Conservation (phyloP, 2,329 filamentous ascomycete species). For the Epicoccum sorghinum region DNA sequence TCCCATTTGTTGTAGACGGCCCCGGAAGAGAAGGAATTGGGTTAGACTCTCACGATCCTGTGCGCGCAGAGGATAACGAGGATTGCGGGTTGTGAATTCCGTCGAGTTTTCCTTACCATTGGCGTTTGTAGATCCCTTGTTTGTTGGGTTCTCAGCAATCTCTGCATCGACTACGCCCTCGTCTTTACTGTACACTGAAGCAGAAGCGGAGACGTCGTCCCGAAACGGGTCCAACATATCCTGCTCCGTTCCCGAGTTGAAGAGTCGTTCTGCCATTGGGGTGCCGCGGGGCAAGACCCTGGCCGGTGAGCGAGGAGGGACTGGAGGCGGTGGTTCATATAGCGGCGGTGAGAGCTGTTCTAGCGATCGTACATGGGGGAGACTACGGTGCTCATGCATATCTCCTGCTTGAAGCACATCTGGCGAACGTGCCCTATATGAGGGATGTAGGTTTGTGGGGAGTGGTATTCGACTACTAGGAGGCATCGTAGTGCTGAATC, state of each 20-base stretch:
- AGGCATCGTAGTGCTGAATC: no score
- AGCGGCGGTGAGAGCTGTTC: slow-evolving; percentile 1
- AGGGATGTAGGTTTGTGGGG: no score
- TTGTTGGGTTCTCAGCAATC: no score
- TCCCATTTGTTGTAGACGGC: slow-evolving; percentile 16
- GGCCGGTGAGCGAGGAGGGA: neutral
- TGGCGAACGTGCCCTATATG: no score
- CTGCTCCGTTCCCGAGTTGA: no score
- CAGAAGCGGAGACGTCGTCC: neutral
- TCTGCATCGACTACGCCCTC: neutral
- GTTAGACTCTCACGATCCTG: neutral
- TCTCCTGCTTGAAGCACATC: no score
- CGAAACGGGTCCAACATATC: neutral
- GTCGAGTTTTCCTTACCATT: no score
- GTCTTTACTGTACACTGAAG: neutral
- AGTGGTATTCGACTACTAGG: no score
- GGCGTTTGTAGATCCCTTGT: no score
- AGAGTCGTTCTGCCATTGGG: neutral
- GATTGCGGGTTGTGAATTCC: neutral
- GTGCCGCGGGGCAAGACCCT: no score
- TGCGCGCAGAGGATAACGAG: neutral
- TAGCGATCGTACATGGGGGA: neutral
- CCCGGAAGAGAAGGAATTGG: neutral
- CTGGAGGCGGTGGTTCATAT: neutral
- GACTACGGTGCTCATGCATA: no score